Evolutionary conservation across 2,329 filamentous ascomycete species (phyloP).

Genomic region (Pezicula carpinea): DNA sequence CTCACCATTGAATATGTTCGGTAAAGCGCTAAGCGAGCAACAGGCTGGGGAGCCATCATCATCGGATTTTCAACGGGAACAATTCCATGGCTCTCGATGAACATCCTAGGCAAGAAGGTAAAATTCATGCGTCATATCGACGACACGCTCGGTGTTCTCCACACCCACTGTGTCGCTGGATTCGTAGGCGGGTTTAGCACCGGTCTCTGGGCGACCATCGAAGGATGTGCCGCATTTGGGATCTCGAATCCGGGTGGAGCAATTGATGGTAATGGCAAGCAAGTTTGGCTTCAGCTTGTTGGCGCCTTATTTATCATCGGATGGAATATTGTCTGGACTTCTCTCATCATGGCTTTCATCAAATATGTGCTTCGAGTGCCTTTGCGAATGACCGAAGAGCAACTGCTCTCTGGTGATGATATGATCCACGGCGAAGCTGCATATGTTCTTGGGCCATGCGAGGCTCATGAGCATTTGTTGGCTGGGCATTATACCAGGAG

Average conservation of each 20-base stretch:
- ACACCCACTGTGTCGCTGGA: constrained; percentile 44
- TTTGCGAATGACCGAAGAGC: constrained; percentile 41
- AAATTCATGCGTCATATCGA: constrained; percentile 57
- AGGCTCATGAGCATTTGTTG: constrained; percentile 14
- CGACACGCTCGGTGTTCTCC: constrained; percentile 45
- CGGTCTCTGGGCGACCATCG: constrained; percentile 41
- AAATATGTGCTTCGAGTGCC: constrained; percentile 43
- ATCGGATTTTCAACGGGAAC: constrained; percentile 39
- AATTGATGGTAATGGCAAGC: constrained; percentile 44
- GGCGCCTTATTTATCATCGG: constrained; percentile 44
- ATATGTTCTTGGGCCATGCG: constrained; percentile 15
- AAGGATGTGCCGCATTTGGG: constrained; percentile 42
- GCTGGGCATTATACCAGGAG: constrained; percentile 13
- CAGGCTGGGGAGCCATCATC: constrained; percentile 44
- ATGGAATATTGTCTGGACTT: constrained; percentile 46
- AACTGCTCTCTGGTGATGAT: constrained; percentile 41
- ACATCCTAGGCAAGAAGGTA: constrained; percentile 38
- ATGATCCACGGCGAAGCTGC: constrained; percentile 41
- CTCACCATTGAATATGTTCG: not conserved
- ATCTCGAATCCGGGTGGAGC: constrained; percentile 41
- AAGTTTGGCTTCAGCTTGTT: constrained; percentile 45
- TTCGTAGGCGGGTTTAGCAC: constrained; percentile 40
- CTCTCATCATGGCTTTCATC: constrained; percentile 44
- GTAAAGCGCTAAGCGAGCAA: not conserved
- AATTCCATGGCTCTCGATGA: constrained; percentile 45